Evolutionary conservation across 345 rosid species (phyloP).

Genomic region (Hypericum androsaemum): DNA sequence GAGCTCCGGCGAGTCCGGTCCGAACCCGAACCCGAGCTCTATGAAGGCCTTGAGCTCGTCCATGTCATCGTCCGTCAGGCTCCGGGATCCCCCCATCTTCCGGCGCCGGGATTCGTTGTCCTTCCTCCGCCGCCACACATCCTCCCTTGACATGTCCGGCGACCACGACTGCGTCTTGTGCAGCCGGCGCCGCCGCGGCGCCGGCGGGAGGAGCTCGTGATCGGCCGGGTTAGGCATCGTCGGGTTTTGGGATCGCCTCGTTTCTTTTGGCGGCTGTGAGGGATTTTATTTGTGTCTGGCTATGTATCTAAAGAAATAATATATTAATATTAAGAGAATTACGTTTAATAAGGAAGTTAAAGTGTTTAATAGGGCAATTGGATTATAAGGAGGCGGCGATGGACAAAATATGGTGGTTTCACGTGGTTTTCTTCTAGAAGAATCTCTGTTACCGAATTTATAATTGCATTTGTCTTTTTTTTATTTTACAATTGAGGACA

Average conservation of each 20-base stretch:
- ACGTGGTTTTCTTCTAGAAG: no score
- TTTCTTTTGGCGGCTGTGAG: neutral
- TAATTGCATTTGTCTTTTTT: no score
- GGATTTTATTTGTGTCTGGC: neutral
- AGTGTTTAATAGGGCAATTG: no score
- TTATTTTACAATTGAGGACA: no score
- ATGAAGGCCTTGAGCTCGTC: conserved; percentile 76
- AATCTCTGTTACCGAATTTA: no score
- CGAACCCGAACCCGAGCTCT: conserved; percentile 81
- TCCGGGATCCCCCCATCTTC: conserved; percentile 20
- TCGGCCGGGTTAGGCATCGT: conserved; percentile 1
- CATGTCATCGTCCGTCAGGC: conserved; percentile 71
- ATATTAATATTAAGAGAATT: no score
- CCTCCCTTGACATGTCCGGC: conserved; percentile 61
- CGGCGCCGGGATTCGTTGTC: conserved; percentile 12
- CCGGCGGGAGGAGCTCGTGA: conserved; percentile 5
- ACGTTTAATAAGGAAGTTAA: no score
- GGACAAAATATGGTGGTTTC: no score
- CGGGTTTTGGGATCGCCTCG: neutral
- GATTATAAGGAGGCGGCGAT: no score
- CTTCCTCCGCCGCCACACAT: conserved; percentile 58
- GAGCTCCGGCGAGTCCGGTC: conserved; percentile 45
- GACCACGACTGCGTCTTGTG: conserved; percentile 71
- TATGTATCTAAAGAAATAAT: no score
- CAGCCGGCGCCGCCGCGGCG: conserved; percentile 22